Evolutionary conservation across 2,329 filamentous ascomycete species (phyloP).

Genomic region (Colletotrichum tabaci): DNA sequence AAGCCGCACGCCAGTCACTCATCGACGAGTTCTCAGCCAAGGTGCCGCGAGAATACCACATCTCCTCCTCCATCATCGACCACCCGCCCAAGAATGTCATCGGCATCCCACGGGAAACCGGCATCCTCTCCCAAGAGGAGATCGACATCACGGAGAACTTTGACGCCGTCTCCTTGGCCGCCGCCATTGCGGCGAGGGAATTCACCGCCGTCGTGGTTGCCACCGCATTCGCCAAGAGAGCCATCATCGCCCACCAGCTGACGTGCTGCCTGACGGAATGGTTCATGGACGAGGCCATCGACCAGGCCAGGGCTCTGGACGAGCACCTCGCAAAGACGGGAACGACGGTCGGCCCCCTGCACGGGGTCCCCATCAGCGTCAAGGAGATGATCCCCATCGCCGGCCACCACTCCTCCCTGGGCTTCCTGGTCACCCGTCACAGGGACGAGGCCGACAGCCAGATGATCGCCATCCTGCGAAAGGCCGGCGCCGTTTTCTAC

Average conservation of each 20-base stretch:
- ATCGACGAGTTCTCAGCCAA: slow-evolving; percentile 50
- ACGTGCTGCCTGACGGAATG: slow-evolving; percentile 60
- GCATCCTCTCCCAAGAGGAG: slow-evolving; percentile 61
- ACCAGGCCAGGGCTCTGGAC: slow-evolving; percentile 56
- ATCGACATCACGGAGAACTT: slow-evolving; percentile 64
- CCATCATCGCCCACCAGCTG: slow-evolving; percentile 49
- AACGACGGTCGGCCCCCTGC: slow-evolving; percentile 67
- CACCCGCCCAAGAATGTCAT: slow-evolving; percentile 48
- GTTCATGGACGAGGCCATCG: slow-evolving; percentile 58
- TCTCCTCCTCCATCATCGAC: slow-evolving; percentile 48
- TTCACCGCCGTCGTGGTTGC: slow-evolving; percentile 57
- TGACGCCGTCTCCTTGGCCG: slow-evolving; percentile 58
- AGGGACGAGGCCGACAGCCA: slow-evolving; percentile 67
- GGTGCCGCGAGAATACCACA: slow-evolving; percentile 50
- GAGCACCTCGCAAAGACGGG: slow-evolving; percentile 55
- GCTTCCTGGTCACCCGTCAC: slow-evolving; percentile 66
- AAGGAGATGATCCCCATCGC: slow-evolving; percentile 73
- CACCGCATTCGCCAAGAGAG: slow-evolving; percentile 50
- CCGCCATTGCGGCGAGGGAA: slow-evolving; percentile 53
- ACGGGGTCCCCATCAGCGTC: slow-evolving; percentile 65
- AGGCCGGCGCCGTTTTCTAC: slow-evolving; percentile 74
- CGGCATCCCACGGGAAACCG: slow-evolving; percentile 55
- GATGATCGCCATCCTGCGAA: slow-evolving; percentile 69
- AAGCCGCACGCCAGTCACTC: slow-evolving; percentile 45
- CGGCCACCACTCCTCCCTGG: slow-evolving; percentile 64